Base-by-base conservation (phyloP, 2,329 filamentous ascomycete species). In the Apiospora aurea region DNA sequence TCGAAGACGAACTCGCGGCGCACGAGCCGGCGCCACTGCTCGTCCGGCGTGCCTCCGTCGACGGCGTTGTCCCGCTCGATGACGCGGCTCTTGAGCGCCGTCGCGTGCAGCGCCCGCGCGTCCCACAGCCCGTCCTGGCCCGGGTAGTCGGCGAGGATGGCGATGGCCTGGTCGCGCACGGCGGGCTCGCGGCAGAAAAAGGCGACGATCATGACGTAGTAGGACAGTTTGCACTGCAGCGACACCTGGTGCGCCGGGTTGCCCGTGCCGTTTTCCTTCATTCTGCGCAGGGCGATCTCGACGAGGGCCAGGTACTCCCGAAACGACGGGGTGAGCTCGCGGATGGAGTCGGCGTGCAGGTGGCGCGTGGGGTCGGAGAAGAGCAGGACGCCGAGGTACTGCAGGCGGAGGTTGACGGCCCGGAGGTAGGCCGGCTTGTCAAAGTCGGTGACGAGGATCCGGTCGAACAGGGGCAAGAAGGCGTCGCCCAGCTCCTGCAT, bases 1-100 rank as follows among this genome's bases (percentile, higher is more conserved):
- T 83, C 81, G 24, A 83, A 82, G 1, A 80, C 51, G 64, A 78
- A 81, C 38, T 83, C 81, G 11, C 81, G 76, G 1, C 80, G 78
- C 71, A 78, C 76, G 1, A 83, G 74, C 0, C 81, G 77, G 34
- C 57, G 67, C 80, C 79, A 81, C 69, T 82, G 81, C 21, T 81
- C 79, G 1, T 71, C 10, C 1, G 68, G n/a, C 4, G 78, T 78
- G 26, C 80, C 80, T n/a, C 80, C 80, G 26, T 80, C 79, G 0
- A 71, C 43, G 0, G 76, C 74, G 44, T 81, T 82, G 4, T n/a
- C 24, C 24, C 70, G 68, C 73, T 82, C 81, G 0, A 82, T 70
- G 0, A 71, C 67, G 2, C 76, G 77, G 13, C 79, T 81, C 34
- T 74, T 74, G 24, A 75, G 21, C 0, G 79, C 77, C 6, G 82